phyloP scores from a whole-genome alignment of 352 stramenopile species.

The Pythium monospermum region DNA sequence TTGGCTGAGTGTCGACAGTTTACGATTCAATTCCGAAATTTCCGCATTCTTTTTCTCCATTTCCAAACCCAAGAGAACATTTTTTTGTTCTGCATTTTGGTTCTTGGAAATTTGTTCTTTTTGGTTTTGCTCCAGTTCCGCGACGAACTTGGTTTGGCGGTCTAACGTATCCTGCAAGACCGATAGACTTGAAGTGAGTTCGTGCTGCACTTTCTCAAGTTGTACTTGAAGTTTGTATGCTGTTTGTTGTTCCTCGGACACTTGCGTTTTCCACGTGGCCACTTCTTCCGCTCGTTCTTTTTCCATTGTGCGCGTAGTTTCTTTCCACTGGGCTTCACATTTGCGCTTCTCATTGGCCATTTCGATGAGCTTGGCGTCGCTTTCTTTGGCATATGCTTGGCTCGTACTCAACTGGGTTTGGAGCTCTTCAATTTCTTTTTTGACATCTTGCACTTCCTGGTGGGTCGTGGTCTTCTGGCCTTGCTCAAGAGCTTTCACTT shows the following conservation, averaged over 20 bases:
- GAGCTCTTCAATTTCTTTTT: not conserved
- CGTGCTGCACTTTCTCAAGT: slow-evolving; percentile 1
- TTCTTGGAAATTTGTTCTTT: slow-evolving; percentile 1
- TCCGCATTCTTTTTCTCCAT: no score
- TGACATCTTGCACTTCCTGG: slow-evolving; percentile 1
- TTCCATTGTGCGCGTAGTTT: not conserved
- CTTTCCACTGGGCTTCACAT: not conserved
- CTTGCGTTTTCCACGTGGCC: not conserved
- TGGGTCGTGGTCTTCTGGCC: not conserved
- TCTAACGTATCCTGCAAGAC: slow-evolving; percentile 19
- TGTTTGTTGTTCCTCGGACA: not conserved
- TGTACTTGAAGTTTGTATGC: not conserved
- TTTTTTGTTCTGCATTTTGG: not conserved
- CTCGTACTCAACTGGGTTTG: not conserved
- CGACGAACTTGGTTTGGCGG: slow-evolving; percentile 8
- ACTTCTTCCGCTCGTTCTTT: not conserved
- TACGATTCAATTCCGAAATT: not conserved
- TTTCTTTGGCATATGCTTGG: not conserved
- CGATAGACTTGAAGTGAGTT: slow-evolving; percentile 9
- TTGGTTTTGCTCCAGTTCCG: slow-evolving; percentile 14
- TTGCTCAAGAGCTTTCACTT: no score
- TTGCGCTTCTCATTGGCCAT: not conserved
- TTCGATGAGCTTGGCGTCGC: not conserved
- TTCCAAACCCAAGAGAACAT: no score
- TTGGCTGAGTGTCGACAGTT: not conserved